Evolutionary conservation across 2,329 filamentous ascomycete genomes (phyloP).

Genomic region (Didymellaceae sp.): DNA sequence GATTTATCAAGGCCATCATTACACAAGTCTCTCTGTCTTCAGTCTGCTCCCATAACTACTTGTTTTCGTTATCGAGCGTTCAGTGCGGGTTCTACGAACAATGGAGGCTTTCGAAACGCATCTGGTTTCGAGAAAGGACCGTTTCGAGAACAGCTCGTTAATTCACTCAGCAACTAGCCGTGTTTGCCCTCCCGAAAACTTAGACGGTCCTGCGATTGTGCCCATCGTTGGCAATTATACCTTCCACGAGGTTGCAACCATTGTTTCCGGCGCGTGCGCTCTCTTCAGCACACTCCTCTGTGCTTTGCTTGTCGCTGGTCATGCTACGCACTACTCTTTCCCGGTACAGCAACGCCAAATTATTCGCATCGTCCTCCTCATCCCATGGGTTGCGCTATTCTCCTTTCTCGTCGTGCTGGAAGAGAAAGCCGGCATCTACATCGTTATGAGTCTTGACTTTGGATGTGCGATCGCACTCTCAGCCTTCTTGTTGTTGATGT

Average conservation of each 20-base stretch:
- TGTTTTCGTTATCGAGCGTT: too few relatives aligned
- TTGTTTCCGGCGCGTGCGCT: conserved; percentile 30
- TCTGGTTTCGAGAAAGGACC: conserved; percentile 1
- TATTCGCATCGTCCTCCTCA: conserved; percentile 34
- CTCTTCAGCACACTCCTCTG: conserved; percentile 27
- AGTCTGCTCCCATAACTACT: background rate
- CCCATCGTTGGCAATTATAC: conserved; percentile 31
- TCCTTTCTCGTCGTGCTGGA: conserved; percentile 32
- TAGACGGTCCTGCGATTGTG: conserved; percentile 23
- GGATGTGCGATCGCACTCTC: conserved; percentile 40
- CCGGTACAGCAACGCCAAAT: conserved; percentile 41
- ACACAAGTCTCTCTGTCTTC: background rate
- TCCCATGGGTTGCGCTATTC: conserved; percentile 38
- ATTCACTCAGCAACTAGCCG: conserved; percentile 12
- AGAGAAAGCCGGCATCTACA: conserved; percentile 27
- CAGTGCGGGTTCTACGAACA: background rate
- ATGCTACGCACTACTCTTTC: conserved; percentile 36
- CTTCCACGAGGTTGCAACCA: conserved; percentile 34
- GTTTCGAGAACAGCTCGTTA: conserved; percentile 5
- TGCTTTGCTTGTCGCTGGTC: conserved; percentile 22
- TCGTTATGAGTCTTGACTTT: conserved; percentile 31
- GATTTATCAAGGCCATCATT: background rate
- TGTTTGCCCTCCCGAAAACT: conserved; percentile 25
- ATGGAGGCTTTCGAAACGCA: conserved; percentile 2
- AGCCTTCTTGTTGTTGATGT: conserved; percentile 40